Base-by-base conservation (phyloP, 1,139 yeast species). In the Lizanozyma gosingica region DNA sequence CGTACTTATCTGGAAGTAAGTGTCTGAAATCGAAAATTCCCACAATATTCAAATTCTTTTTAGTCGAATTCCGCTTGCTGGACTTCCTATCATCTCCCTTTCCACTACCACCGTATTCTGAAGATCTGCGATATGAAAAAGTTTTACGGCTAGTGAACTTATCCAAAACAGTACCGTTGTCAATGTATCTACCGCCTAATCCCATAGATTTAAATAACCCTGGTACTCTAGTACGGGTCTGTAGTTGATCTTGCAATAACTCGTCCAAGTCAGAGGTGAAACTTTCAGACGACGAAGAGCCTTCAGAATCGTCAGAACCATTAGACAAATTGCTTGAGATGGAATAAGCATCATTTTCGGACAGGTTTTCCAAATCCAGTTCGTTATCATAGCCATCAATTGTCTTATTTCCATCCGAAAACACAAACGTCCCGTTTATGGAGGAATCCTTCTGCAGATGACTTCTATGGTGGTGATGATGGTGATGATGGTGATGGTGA, bases 1-100 rank as follows among this genome's bases (percentile, higher is more conserved):
- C 88, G 54, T 74, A 71, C 46, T 83, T 80, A 22, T 88, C 83
- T 0, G 96, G 95, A 36, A 88, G 70, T 40, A 88, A 60, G 52
- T 81, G 74, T 18, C 75, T 65, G 55, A 83, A 83, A 55, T 88
- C 94, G 44, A 73, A 67, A 3, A 83, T 71, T 1, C 74, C 73
- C 3, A 87, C 81, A 17, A 75, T 57, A 50, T 84, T 85, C 46
- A 60, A 70, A 36, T 53, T 55, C 29, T 22, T 22, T 11, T 22
- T 22, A 6, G 11, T 6, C 6, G 29, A 6, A 6, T 11, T 11
- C 11, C 29, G 6, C 29, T 22, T 22, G 11, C 6, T 22, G 11
- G 9, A 6, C 29, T 22, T 22, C 11, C 29, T 22, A 22, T 22
- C 6, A 22, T 22, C 29, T 2, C 36, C 43, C 16, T 45, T 47